These are phyloP conservation scores for Primulina eburnea DNA, from an alignment of 257 asterid species.

Conservation along the genomic window DNA sequence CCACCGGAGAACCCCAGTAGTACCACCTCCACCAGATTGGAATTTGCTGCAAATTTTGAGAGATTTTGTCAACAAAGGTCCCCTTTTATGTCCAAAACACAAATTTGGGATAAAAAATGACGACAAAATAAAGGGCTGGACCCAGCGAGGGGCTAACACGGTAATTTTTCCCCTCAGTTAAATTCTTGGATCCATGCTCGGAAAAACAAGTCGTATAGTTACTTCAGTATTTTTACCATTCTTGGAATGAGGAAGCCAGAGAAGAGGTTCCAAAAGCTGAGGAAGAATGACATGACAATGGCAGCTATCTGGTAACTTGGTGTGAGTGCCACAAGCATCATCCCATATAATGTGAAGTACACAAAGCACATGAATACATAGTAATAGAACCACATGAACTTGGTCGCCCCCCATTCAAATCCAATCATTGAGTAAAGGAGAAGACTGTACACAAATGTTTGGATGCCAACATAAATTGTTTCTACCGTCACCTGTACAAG, in stretches of 20 bases:
- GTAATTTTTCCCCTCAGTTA: neutral
- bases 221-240: constrained; percentile 37
- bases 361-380: constrained; percentile 70
- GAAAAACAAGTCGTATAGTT: neutral
- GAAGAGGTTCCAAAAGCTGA: constrained; percentile 71
- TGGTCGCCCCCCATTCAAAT: constrained; percentile 54
- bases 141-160: neutral
- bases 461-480: constrained; percentile 53
- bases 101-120: neutral
- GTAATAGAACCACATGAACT: constrained; percentile 73
- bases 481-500: constrained; percentile 52
- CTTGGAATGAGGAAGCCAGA: constrained; percentile 70
- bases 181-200: neutral
- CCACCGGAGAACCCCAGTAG: constrained; percentile 70
- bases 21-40: constrained; percentile 85
- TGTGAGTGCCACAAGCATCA: constrained; percentile 77
- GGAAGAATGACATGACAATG: constrained; percentile 63
- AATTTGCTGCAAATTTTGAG: constrained; percentile 38
- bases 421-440: constrained; percentile 84
- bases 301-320: constrained; percentile 69
- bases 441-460: constrained; percentile 64
- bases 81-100: neutral
- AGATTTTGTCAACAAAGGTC: neutral
- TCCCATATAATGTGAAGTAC: constrained; percentile 79
- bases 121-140: neutral